A percentile compares a stretch with the other conserved stretches of the same genome.
These are phyloP conservation scores for Vigna mungo DNA, from an alignment of 306 rosid species.

Conservation along the genomic window DNA sequence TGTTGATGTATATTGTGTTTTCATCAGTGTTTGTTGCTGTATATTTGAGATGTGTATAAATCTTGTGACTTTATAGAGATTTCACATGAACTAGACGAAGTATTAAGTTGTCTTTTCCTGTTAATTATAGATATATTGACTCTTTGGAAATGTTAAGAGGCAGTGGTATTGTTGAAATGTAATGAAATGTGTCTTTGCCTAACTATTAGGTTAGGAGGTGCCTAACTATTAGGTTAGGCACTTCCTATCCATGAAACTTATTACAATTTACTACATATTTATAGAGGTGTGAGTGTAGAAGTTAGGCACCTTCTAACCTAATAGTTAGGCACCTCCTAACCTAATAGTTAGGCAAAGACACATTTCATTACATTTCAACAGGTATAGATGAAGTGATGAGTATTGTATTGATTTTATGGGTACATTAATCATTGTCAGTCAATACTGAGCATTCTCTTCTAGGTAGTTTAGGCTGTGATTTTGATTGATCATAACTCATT, in stretches of 20 bases:
- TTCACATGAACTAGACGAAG: neutral
- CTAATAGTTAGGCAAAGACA: no score
- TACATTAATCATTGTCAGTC: conserved; percentile 14
- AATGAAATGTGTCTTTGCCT: no score
- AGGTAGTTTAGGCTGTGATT: conserved; percentile 1
- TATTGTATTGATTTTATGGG: conserved; percentile 1
- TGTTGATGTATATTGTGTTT: neutral
- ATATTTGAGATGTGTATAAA: neutral
- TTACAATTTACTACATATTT: no score
- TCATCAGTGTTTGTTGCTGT: conserved; percentile 23
- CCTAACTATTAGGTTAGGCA: no score
- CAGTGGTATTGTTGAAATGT: neutral
- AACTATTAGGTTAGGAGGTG: no score
- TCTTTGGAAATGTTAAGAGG: conserved; percentile 12
- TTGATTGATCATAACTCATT: conserved; percentile 17
- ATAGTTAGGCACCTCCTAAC: no score
- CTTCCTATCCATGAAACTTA: no score
- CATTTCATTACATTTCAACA: no score
- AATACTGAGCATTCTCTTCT: conserved; percentile 3
- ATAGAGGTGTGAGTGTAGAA: no score
- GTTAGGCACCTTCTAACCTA: no score
- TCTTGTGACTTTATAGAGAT: neutral
- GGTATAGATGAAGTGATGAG: neutral
- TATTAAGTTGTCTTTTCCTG: neutral
- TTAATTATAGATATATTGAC: neutral